Conservation (phyloP, 2,329 filamentous ascomycete genomes). For the Lachnellula occidentalis region DNA sequence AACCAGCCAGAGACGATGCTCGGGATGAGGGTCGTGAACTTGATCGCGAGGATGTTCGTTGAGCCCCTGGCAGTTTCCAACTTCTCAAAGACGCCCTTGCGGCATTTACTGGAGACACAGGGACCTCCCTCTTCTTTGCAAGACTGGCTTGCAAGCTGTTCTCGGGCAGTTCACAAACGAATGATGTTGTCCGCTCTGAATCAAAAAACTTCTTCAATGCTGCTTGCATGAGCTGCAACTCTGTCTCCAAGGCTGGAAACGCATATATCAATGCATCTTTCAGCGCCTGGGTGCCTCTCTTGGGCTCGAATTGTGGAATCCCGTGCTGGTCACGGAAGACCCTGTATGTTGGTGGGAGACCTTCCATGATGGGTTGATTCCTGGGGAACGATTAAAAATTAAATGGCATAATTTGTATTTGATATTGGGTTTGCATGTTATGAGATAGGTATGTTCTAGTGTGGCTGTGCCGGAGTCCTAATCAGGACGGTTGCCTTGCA, state of each 20-base stretch:
- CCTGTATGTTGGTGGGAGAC: constrained; percentile 12
- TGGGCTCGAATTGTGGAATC: constrained; percentile 19
- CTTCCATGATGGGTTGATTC: constrained; percentile 1
- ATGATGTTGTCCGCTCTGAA: constrained; percentile 11
- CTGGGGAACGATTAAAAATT: background rate
- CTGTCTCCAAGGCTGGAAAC: constrained; percentile 17
- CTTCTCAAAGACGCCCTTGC: constrained; percentile 10
- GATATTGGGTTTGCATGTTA: background rate
- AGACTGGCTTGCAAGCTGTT: constrained; percentile 15
- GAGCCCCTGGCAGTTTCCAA: constrained; percentile 7
- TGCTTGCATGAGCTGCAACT: constrained; percentile 19
- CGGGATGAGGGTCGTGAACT: constrained; percentile 1
- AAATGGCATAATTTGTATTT: background rate
- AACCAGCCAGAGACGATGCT: constrained; percentile 4
- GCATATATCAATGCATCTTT: constrained; percentile 17
- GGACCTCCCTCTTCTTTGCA: constrained; percentile 10
- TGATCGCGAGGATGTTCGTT: background rate
- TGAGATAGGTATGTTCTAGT: background rate
- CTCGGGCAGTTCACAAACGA: constrained; percentile 17
- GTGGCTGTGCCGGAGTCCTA: constrained; percentile 2
- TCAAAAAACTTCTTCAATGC: constrained; percentile 18
- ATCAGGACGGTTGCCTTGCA: background rate
- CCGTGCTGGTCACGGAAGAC: constrained; percentile 19
- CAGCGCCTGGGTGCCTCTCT: constrained; percentile 16
- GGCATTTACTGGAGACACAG: constrained; percentile 2